phyloP scores from a whole-genome alignment of 2,329 filamentous ascomycete species.

The Daldinia sp. region DNA sequence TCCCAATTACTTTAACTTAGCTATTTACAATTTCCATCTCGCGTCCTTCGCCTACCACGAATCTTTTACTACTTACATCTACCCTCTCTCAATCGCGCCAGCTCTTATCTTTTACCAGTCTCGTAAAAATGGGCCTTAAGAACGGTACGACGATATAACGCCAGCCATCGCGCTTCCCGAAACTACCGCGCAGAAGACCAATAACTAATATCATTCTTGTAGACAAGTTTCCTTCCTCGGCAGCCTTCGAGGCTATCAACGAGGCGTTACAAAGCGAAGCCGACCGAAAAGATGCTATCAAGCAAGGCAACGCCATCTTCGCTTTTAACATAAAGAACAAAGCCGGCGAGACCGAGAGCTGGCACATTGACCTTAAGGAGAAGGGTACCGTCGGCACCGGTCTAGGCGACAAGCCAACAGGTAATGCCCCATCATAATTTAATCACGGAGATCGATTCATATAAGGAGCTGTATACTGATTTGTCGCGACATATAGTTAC shows the following conservation, averaged over 20 bases:
- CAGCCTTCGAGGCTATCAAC: constrained; percentile 90
- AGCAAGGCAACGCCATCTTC: constrained; percentile 88
- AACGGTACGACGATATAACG: constrained; percentile 65
- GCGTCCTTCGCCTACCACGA: constrained; percentile 14
- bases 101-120: constrained; percentile 17
- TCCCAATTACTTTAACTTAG: constrained; percentile 11
- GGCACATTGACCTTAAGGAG: constrained; percentile 96
- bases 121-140: constrained; percentile 76
- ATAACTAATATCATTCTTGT: constrained; percentile 33
- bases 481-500: constrained; percentile 70
- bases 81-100: constrained; percentile 22
- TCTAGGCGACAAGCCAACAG: constrained; percentile 81
- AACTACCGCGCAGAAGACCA: constrained; percentile 18
- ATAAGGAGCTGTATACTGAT: constrained; percentile 16
- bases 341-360: constrained; percentile 81
- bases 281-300: constrained; percentile 85
- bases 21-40: constrained; percentile 24
- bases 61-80: constrained; percentile 2
- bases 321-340: constrained; percentile 93
- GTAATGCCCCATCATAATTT: constrained; percentile 59
- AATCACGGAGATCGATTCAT: not conserved
- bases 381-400: constrained; percentile 86
- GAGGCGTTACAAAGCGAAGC: constrained; percentile 75
- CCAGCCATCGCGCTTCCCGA: constrained; percentile 16
- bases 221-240: constrained; percentile 91